Evolutionary conservation across 2,329 filamentous ascomycete species (phyloP), one percentile per base, ranked within the genome.

Genomic region (Calycina herbarum): DNA sequence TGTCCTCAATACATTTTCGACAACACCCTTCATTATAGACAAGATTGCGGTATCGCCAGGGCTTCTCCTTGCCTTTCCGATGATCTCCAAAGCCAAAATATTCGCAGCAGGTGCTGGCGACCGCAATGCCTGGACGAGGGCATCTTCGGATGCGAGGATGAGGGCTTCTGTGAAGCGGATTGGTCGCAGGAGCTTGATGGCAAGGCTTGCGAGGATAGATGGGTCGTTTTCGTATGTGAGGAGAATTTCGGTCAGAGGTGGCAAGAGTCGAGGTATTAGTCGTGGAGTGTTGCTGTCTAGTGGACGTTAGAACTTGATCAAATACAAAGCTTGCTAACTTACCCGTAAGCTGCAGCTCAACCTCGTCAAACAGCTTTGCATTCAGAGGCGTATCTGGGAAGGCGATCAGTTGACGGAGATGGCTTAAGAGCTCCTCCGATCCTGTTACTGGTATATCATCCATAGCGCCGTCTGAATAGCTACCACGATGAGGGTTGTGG

Each of bases 281-380:
- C 81, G 77, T 0, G 79, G 80, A 40, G 81, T 85, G 71, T 86
- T 87, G 68, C 75, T 74, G 56, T 85, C 85, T 85, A 62, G 15
- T 42, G n/a, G 13, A 17, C 13, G 61, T 71, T 62, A 70, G 66
- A 66, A 27, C 31, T 35, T 51, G 38, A n/a, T 1, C 15, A 29
- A 7, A 29, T 54, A 59, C 5, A 17, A 42, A n/a, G 24, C 24
- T 13, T 31, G 5, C 11, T 15, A 17, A 65, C 74, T 31, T 73
- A 83, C 85, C 82, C 54, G 80, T 87, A 17, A 89, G 77, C 72
- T 88, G 85, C 3, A 88, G 80, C 70, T 85, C 82, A 57, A 88
- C 82, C 71, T 86, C 77, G 71, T 88, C 86, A 66, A 89, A 83
- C 1, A 88, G 78, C 69, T 82, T 82, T 11, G 77, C 76, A 66